Percentiles rank a stretch among this genome's conserved stretches.
Evolutionary conservation across 768 basidiomycete genomes (phyloP).

Genomic region (Amanita polypyramis): DNA sequence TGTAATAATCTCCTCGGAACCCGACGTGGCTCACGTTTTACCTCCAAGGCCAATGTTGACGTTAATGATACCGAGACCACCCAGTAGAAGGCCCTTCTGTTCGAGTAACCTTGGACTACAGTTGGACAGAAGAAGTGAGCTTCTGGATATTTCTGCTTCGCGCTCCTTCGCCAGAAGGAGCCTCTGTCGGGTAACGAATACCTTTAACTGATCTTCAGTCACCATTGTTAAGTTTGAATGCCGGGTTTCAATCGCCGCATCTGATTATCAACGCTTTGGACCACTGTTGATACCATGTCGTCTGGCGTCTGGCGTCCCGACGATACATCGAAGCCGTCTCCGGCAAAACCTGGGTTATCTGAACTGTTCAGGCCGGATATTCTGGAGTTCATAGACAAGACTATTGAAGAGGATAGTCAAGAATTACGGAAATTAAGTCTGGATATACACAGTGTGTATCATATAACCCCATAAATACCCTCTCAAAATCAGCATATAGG

Average conservation of each 20-base stretch:
- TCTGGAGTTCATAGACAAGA: conserved; percentile 46
- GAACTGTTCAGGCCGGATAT: conserved; percentile 47
- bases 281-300: neutral
- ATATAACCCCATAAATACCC: neutral
- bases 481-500: conserved; percentile 31
- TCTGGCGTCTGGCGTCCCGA: conserved; percentile 33
- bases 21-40: conserved; percentile 55
- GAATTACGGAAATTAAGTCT: conserved; percentile 54
- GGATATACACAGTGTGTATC: conserved; percentile 54
- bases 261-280: too few relatives aligned
- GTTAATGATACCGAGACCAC: conserved; percentile 56
- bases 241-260: neutral
- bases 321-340: conserved; percentile 20
- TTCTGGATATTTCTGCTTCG: conserved; percentile 76
- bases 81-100: conserved; percentile 74
- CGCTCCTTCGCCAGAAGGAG: conserved; percentile 62
- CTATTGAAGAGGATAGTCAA: conserved; percentile 39
- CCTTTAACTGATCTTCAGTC: conserved; percentile 26
- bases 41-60: conserved; percentile 86
- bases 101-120: conserved; percentile 82
- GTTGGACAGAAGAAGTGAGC: conserved; percentile 68
- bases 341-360: conserved; percentile 20
- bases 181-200: conserved; percentile 62
- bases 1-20: neutral
- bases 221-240: conserved; percentile 14